Evolutionary conservation across 2,329 filamentous ascomycete genomes (phyloP), one percentile per base, ranked within the genome.

Genomic region (Diplodia seriata): DNA sequence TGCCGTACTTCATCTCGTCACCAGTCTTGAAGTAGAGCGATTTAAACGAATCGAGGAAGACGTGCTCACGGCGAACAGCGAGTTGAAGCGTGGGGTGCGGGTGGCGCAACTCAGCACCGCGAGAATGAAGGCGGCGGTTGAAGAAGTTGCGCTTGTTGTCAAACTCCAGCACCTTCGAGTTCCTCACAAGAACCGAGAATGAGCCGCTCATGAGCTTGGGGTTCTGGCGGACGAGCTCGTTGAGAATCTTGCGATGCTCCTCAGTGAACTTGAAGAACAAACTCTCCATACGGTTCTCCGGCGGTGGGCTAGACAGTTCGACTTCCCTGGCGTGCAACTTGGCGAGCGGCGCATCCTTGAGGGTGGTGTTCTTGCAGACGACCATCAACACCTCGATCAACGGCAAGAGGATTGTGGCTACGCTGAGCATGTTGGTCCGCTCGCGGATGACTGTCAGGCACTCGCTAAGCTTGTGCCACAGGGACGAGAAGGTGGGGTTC

Each of bases 101-200:
- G 64, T 91, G 88, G 53, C 93, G 89, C 69, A 85, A 86, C 74
- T 92, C 89, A 66, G 87, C 87, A 65, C 86, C 86, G 62, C 91
- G 88, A 55, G 87, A 87, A 79, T 99, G 95, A 12, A 99, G 90
- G 75, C 93, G 94, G 70, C 95, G 91, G 77, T 89, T 97, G 85
- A 99, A 99, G 85, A 96, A 99, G 81, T 97, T 98, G 74, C 95
- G 93, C 84, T 99, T 99, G 83, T 99, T 99, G 82, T 99, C 95
- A 75, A 99, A 99, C 76, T 99, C 95, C 14, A 99, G 85, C 3
- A 99, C 96, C 85, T 98, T 99, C 31, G 95, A 96, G 76, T 99
- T 99, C 84, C 97, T 97, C 70, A 98, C 95, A 57, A 99, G 83
- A 18, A 99, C 85, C 12, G 94, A 94, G 81, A 99, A 97, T 2